Conservation (phyloP, 345 rosid genomes). For the Noccaea bulbosa region DNA sequence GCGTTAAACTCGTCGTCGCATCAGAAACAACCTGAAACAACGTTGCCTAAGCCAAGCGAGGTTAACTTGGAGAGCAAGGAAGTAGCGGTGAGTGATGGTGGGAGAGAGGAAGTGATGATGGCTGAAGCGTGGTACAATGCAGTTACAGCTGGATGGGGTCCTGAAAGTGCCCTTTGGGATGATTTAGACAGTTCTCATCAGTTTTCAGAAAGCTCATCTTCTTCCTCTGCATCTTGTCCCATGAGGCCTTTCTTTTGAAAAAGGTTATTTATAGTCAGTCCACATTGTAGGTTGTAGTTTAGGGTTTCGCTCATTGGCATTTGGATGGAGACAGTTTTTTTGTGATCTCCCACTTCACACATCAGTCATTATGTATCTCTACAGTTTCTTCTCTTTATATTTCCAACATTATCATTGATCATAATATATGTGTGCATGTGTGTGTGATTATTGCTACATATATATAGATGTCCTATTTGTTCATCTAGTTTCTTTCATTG, state of each 20-base stretch:
- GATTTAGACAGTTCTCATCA: constrained; percentile 65
- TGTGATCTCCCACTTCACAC: constrained; percentile 44
- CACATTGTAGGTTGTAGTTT: constrained; percentile 33
- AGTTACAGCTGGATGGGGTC: constrained; percentile 89
- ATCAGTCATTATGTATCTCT: constrained; percentile 3
- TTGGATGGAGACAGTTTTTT: constrained; percentile 45
- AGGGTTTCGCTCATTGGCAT: constrained; percentile 34
- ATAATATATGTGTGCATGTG: constrained; percentile 2
- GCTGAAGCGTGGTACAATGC: constrained; percentile 92
- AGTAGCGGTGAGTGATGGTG: constrained; percentile 22
- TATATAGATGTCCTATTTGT: constrained; percentile 24
- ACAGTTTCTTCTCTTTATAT: not conserved
- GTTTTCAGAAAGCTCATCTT: constrained; percentile 38
- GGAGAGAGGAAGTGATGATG: constrained; percentile 58
- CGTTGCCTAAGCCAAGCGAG: constrained; percentile 3
- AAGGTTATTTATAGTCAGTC: not conserved
- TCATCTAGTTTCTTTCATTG: not conserved
- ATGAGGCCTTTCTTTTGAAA: constrained; percentile 71
- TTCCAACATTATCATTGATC: constrained; percentile 1
- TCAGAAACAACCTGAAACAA: constrained; percentile 23
- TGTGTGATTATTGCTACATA: constrained; percentile 7
- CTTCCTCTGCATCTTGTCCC: constrained; percentile 48
- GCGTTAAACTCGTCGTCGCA: constrained; percentile 12
- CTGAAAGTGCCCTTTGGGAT: constrained; percentile 98
- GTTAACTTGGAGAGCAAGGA: constrained; percentile 40